Evolutionary conservation across 225 moss, liverwort and hornwort species (phyloP).

Genomic region (Sphagnum contortum): DNA sequence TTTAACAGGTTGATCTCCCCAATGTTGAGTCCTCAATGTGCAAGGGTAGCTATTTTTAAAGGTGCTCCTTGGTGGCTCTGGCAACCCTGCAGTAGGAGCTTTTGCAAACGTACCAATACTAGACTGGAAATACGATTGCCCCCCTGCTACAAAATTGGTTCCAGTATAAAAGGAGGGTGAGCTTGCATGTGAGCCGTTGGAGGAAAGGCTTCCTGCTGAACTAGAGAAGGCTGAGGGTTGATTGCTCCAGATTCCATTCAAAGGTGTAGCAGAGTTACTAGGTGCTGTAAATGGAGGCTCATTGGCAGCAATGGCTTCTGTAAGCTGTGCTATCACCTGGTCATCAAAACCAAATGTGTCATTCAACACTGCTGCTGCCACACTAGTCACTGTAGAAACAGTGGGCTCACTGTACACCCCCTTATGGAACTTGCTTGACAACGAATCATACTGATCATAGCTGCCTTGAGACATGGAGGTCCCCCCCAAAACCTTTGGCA

Average conservation of each 20-base stretch:
- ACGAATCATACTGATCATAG: constrained; percentile 11
- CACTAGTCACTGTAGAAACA: constrained; percentile 40
- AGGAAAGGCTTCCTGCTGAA: constrained; percentile 8
- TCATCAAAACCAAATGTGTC: constrained; percentile 39
- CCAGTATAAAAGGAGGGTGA: constrained; percentile 11
- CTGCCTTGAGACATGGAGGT: constrained; percentile 11
- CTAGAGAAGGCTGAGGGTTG: constrained; percentile 20
- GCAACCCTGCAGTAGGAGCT: constrained; percentile 3
- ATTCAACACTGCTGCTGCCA: constrained; percentile 41
- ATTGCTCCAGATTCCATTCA: constrained; percentile 34
- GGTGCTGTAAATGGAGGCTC: constrained; percentile 22
- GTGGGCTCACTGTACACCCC: constrained; percentile 21
- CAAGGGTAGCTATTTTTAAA: constrained; percentile 11
- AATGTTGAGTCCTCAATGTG: constrained; percentile 8
- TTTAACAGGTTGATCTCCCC: constrained; percentile 19
- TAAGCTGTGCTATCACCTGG: constrained; percentile 33
- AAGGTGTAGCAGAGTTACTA: constrained; percentile 13
- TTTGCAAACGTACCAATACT: constrained; percentile 11
- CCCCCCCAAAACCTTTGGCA: constrained; percentile 7
- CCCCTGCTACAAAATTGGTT: constrained; percentile 10
- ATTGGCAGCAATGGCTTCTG: constrained; percentile 28
- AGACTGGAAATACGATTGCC: constrained; percentile 18
- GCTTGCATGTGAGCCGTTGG: constrained; percentile 3
- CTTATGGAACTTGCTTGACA: constrained; percentile 12
- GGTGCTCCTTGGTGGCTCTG: constrained; percentile 9